Percentiles rank a stretch among this genome's conserved stretches.
These are phyloP conservation scores for Malassezia dermatis DNA, from an alignment of 1,284 basidiomycete species.

Conservation along the genomic window DNA sequence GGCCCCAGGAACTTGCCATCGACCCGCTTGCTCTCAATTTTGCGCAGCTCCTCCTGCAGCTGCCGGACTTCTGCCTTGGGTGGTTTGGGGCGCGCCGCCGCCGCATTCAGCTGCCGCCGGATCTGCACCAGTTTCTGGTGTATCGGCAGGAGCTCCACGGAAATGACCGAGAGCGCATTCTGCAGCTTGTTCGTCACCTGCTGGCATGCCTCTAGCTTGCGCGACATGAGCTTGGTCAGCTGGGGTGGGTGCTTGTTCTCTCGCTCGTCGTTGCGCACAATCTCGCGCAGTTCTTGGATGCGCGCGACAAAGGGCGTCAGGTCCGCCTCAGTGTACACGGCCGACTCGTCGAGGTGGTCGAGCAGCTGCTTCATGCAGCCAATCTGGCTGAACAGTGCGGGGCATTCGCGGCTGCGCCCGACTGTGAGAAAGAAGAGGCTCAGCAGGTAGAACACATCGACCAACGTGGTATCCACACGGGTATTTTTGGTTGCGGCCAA, in stretches of 20 bases:
- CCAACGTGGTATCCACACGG: conserved; percentile 45
- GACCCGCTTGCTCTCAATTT: conserved; percentile 75
- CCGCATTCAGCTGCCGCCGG: conserved; percentile 74
- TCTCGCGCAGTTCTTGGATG: conserved; percentile 39
- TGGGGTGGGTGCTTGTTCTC: conserved; percentile 70
- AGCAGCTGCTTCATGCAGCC: conserved; percentile 47
- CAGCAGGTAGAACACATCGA: conserved; percentile 45
- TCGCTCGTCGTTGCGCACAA: conserved; percentile 50
- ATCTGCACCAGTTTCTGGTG: conserved; percentile 68
- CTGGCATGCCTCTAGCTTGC: conserved; percentile 78
- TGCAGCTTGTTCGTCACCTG: conserved; percentile 38
- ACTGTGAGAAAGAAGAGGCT: conserved; percentile 48
- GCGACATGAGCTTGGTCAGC: conserved; percentile 77
- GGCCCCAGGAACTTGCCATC: conserved; percentile 93
- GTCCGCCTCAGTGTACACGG: conserved; percentile 45
- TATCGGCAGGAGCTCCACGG: conserved; percentile 46
- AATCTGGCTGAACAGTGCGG: conserved; percentile 44
- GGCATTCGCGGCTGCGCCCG: conserved; percentile 42
- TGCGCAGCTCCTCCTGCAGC: conserved; percentile 80
- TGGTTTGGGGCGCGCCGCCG: conserved; percentile 74
- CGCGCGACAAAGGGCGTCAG: conserved; percentile 40
- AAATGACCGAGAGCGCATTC: conserved; percentile 42
- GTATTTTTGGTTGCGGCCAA: conserved; percentile 25
- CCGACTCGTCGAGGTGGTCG: conserved; percentile 44
- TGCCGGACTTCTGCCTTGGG: conserved; percentile 80